These are phyloP conservation scores for Penstemon davidsonii DNA, from an alignment of 257 asterid species.

Conservation along the genomic window DNA sequence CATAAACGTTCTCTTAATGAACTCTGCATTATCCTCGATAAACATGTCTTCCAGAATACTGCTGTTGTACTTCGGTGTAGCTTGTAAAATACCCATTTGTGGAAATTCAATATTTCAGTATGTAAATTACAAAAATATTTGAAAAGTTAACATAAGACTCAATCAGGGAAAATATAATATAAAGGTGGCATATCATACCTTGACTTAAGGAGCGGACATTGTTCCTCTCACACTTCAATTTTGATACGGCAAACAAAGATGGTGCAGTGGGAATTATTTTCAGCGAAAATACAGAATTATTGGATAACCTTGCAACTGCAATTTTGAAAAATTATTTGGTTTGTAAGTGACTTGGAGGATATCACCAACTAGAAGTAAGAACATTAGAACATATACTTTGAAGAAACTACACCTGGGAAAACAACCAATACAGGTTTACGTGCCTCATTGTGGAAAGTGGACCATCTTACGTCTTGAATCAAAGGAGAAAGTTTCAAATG, in stretches of 20 bases:
- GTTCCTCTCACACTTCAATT: constrained; percentile 67
- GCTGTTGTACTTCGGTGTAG: constrained; percentile 81
- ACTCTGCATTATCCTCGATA: constrained; percentile 75
- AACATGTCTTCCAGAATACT: constrained; percentile 96
- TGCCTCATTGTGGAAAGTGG: constrained; percentile 83
- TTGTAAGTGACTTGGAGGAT: constrained; percentile 17
- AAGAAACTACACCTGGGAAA: constrained; percentile 62
- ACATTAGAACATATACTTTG: background rate
- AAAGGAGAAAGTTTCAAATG: constrained; percentile 50
- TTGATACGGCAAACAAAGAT: constrained; percentile 63
- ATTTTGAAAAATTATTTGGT: constrained; percentile 16
- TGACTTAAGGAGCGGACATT: constrained; percentile 65
- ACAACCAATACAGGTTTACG: constrained; percentile 84
- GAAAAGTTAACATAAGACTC: constrained; percentile 8
- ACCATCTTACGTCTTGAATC: constrained; percentile 64
- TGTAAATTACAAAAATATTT: constrained; percentile 22
- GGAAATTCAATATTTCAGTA: constrained; percentile 21
- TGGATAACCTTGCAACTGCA: constrained; percentile 57
- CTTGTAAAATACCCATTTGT: constrained; percentile 40
- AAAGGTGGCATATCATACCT: constrained; percentile 43
- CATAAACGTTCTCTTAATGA: constrained; percentile 53
- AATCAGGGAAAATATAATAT: background rate
- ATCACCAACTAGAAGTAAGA: constrained; percentile 11
- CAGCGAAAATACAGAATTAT: constrained; percentile 49
- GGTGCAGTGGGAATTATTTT: constrained; percentile 87